Base-by-base conservation (phyloP, 1,284 basidiomycete genomes). In the Trametes pubescens region DNA sequence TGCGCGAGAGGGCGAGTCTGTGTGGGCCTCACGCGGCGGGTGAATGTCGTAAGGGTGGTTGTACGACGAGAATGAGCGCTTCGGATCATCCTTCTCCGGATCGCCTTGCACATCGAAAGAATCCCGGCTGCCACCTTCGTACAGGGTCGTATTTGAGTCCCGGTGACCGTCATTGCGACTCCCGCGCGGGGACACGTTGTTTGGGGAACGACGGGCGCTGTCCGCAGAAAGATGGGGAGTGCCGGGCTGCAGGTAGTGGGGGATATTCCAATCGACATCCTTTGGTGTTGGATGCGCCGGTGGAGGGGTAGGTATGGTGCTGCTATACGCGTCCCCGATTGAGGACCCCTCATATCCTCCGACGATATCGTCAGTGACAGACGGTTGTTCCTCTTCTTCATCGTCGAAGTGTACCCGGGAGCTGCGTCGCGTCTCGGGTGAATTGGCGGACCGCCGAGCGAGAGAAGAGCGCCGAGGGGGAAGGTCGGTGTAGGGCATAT, bases 1-100 rank as follows among this genome's bases (percentile, higher is more conserved):
- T 71, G 69, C 10, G 69, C 70, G 75, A 71, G 64, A 77, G 77
- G 59, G 65, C 16, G 73, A 65, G 26, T 69, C 70, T 22, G 78
- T 63, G 67, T 84, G 82, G 1, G 77, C 78, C 59, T 76, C 73
- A 48, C 75, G 72, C 4, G 87, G 88, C 9, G 84, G 79, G 21
- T 75, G 76, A 55, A 90, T 87, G 49, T 87, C 84, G 66, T 86
- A 82, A 18, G 87, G 86, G 66, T 89, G 86, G 55, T 80, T 76
- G 74, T 86, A 84, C 2, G 86, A 86, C 13, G 85, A 82, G 49
- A 87, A 73, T 0, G 84, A 79, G 66, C 78, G 84, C 67, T 76
- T 79, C 56, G 77, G 73, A 64, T 80, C 69, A 13, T 71, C 62
- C 34, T 77, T 70, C 6, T 29, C 35, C 4, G 38, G 7, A n/a